Evolutionary conservation across 2,329 filamentous ascomycete genomes (phyloP).

Genomic region (Fusarium nygamai): DNA sequence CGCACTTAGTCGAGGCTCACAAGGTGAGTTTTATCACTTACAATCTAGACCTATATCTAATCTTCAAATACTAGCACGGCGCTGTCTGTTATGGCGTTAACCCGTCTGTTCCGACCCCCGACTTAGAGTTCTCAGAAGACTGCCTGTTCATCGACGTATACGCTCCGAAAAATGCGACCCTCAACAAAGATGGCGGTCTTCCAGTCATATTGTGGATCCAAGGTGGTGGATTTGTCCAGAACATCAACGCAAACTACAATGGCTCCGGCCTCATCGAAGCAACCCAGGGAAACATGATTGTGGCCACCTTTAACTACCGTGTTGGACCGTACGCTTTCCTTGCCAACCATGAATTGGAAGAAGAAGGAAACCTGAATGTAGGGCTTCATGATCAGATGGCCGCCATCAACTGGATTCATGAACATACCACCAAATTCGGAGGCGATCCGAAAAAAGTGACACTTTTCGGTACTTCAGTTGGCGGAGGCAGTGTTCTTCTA

Average conservation of each 20-base stretch:
- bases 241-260: neutral
- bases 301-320: neutral
- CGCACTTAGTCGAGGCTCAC: neutral
- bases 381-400: neutral
- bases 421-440: neutral
- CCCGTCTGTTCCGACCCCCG: neutral
- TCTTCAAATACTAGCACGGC: neutral
- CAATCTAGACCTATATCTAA: neutral
- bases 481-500: neutral
- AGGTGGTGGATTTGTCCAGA: neutral
- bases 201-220: neutral
- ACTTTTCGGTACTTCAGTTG: neutral
- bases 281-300: neutral
- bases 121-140: neutral
- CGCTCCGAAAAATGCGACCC: neutral
- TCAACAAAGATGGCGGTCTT: neutral
- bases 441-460: neutral
- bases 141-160: neutral
- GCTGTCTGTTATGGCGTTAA: neutral
- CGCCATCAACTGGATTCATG: neutral
- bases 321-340: neutral
- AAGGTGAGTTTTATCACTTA: neutral
- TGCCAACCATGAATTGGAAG: neutral
- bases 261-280: neutral
- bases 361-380: neutral